These are phyloP conservation scores for Babjeviella inositovora DNA, from an alignment of 805 yeast genomes.

Conservation along the genomic window DNA sequence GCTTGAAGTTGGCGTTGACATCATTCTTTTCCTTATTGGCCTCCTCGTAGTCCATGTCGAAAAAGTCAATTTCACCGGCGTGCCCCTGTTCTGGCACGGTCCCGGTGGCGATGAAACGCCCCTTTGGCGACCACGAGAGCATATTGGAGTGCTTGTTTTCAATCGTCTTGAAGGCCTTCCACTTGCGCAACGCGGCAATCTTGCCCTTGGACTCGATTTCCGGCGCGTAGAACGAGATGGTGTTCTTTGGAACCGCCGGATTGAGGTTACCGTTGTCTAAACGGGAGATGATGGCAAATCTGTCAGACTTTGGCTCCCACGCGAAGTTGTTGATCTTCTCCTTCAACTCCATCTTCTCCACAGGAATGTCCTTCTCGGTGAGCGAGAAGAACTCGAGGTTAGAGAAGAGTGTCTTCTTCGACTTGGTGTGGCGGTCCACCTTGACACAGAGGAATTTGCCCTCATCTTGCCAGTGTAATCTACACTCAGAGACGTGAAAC, in stretches of 20 bases:
- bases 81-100: conserved; percentile 20
- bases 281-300: conserved; percentile 69
- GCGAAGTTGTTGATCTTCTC: conserved; percentile 79
- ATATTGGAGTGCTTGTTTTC: conserved; percentile 55
- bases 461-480: conserved; percentile 87
- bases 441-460: conserved; percentile 78
- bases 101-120: conserved; percentile 60
- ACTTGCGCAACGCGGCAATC: conserved; percentile 28
- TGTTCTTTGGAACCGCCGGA: conserved; percentile 51
- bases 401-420: conserved; percentile 82
- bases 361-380: conserved; percentile 82
- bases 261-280: conserved; percentile 37
- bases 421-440: conserved; percentile 94
- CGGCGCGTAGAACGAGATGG: conserved; percentile 67
- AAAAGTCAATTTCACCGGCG: conserved; percentile 63
- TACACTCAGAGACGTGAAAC: conserved; percentile 86
- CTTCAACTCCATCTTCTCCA: conserved; percentile 84
- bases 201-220: conserved; percentile 42
- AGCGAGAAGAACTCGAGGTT: conserved; percentile 85
- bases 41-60: conserved; percentile 62
- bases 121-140: conserved; percentile 81
- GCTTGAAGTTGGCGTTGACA: conserved; percentile 40
- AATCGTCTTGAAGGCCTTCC: conserved; percentile 43
- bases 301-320: conserved; percentile 91
- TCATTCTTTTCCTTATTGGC: conserved; percentile 26